Base-by-base conservation (phyloP, 2,329 filamentous ascomycete genomes). In the Colletotrichum sp. region DNA sequence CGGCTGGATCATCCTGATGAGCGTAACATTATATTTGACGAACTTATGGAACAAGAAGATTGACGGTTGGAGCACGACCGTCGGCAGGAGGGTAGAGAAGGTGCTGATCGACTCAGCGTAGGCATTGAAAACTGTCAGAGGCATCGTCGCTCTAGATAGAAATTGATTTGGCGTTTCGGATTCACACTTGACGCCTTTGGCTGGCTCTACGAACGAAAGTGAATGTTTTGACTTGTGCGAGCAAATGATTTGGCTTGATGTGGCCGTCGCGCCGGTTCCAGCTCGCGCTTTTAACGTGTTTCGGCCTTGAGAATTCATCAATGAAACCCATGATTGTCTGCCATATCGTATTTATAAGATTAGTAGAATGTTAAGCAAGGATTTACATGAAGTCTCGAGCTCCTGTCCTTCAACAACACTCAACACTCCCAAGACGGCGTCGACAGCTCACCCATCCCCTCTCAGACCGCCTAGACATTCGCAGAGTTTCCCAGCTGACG, bases 51-150 rank as follows among this genome's bases (percentile, higher is more conserved):
- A 83, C 34, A 80, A 78, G 28, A 83, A 82, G 77, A 76, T 86
- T 8, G 85, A 86, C 36, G 70, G 73, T 0, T 86, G 85, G 85
- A 86, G 85, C 55, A 79, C 81, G 6, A 81, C 80, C 0, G 81
- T 86, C 4, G 85, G 85, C 30, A 84, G 81, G 65, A 83, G 80
- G 64, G 76, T 86, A 5, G 85, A 86, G 74, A 77, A 74, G 43
- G 68, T 56, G 85, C 86, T 76, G 48, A 30, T 60, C 15, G 70
- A 76, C 22, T 64, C 56, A 15, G 34, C 34, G 16, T 70, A 70
- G 67, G 58, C 58, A 34, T 60, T 61, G 48, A 16, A 34, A 32
- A 27, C 36, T 66, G 62, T 28, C 28, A 27, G 18, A 5, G 12
- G 18, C 64, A 27, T 34, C 1, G 36, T 52, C 3, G 43, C 43